These are phyloP conservation scores for Bombardia bombarda DNA, from an alignment of 495 filamentous ascomycete genomes.

Conservation along the genomic window DNA sequence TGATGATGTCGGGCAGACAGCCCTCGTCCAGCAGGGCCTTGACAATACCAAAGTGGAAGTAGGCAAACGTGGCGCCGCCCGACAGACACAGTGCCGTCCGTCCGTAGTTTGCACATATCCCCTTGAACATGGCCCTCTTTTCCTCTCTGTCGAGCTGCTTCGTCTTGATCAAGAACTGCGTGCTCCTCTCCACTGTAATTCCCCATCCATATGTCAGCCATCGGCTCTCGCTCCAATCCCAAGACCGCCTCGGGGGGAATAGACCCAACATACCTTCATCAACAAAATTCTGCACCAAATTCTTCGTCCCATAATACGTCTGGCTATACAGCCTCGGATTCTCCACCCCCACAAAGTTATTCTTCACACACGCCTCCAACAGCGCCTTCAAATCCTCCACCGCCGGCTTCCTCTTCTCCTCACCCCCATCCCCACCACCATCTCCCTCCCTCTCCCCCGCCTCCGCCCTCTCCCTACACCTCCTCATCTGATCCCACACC, in stretches of 20 bases:
- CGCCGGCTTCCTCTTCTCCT: conserved; percentile 31
- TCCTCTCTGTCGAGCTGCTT: conserved; percentile 57
- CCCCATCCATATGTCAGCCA: not conserved
- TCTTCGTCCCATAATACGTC: conserved; percentile 93
- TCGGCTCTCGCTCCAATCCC: not conserved
- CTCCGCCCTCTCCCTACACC: conserved; percentile 49
- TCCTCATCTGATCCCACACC: conserved; percentile 65
- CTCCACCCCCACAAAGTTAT: conserved; percentile 93
- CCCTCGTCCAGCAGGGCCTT: conserved; percentile 84
- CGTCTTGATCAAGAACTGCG: conserved; percentile 60
- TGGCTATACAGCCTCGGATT: conserved; percentile 90
- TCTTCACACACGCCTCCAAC: conserved; percentile 88
- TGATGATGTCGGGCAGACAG: conserved; percentile 85
- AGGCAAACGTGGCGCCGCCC: conserved; percentile 92
- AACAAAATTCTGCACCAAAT: conserved; percentile 79
- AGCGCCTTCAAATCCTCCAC: conserved; percentile 67
- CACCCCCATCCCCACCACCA: conserved; percentile 8
- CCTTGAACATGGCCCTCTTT: conserved; percentile 80
- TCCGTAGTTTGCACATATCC: conserved; percentile 83
- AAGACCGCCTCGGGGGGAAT: not conserved
- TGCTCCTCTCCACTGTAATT: conserved; percentile 45
- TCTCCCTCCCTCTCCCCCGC: conserved; percentile 31
- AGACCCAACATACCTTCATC: conserved; percentile 55
- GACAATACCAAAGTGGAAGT: conserved; percentile 92
- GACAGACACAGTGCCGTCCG: conserved; percentile 88